phyloP scores from a whole-genome alignment of 306 rosid species.

The Glycine latifolia region DNA sequence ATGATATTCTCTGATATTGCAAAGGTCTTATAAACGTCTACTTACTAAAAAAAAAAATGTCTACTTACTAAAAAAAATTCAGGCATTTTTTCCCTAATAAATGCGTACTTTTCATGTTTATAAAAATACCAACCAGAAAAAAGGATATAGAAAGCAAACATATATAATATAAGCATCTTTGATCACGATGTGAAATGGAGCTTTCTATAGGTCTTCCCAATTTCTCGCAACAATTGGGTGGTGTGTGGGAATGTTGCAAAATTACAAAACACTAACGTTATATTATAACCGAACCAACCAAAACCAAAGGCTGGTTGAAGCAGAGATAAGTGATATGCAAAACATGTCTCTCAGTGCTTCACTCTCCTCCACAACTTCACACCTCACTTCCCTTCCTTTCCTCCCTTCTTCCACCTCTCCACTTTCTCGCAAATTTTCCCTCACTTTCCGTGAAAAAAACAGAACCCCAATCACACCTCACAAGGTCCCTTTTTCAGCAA shows the following conservation, averaged over 20 bases:
- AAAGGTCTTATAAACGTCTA: too few relatives aligned
- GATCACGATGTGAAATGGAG: too few relatives aligned
- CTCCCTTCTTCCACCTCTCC: background rate
- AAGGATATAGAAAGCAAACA: too few relatives aligned
- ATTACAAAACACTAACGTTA: background rate
- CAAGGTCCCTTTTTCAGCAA: conserved; percentile 9
- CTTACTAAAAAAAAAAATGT: too few relatives aligned
- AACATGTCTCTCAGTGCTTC: conserved; percentile 50
- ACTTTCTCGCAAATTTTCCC: conserved; percentile 46
- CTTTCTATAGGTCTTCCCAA: too few relatives aligned
- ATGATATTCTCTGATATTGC: too few relatives aligned
- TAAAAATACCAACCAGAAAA: too few relatives aligned
- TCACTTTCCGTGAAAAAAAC: conserved; percentile 40
- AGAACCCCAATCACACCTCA: conserved; percentile 31
- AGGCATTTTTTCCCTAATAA: too few relatives aligned
- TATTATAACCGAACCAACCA: conserved; percentile 15
- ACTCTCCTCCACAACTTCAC: conserved; percentile 62
- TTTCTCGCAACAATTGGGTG: background rate
- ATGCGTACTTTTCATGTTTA: too few relatives aligned
- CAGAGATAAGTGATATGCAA: conserved; percentile 31
- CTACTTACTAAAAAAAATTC: too few relatives aligned
- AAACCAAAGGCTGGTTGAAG: conserved; percentile 23
- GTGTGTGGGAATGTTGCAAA: too few relatives aligned
- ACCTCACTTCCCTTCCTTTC: conserved; percentile 38
- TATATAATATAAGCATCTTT: too few relatives aligned